Evolutionary conservation across 805 yeast genomes (phyloP), one percentile per base, ranked within the genome.

Genomic region (Myxozyma neglecta): DNA sequence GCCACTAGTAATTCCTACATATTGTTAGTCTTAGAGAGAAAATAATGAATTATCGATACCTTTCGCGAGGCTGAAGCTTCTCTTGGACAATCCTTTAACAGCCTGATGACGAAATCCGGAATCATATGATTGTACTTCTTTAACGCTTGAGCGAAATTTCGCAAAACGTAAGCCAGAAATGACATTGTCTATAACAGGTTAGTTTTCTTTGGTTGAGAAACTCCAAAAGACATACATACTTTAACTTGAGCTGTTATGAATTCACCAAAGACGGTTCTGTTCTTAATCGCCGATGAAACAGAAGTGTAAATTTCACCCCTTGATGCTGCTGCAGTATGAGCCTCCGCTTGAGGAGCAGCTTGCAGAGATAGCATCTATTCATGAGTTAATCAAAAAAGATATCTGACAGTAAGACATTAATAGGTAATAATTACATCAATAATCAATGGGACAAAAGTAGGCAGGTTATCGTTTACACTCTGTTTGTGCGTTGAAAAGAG

Each of bases 81-180:
- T 16, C 94, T 86, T 2, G 99, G 99, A 73, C 98, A 94, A 73
- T 96, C 98, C 74, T 92, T 96, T 44, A 94, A 76, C 44, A 94
- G 76, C 66, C 98, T 79, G 57, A 92, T 82, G 44, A 94, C 89
- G 58, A 92, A 82, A 63, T 89, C 96, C 0, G 99, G 99, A 8
- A 94, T 90, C 44, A 83, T 80, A 5, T 77, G 77, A 42, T 85
- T 83, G 67, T 84, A 83, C 44, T 75, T 75, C 60, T 83, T 81
- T 57, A 87, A 79, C 44, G 84, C 85, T 40, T 84, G 82, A 1
- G 96, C 85, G 70, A 86, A 88, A 16, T 96, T 90, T 63, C 98
- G 83, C 46, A 96, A 86, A 0, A 92, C 90, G 73, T 92, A 94
- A 0, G 98, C 98, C 70, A 94, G 77, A 69, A 94, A 93, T 0